Evolutionary conservation across 192 early-diverging fungal genomes (phyloP), one percentile per base, ranked within the genome.

Genomic region (Podila verticillata): DNA sequence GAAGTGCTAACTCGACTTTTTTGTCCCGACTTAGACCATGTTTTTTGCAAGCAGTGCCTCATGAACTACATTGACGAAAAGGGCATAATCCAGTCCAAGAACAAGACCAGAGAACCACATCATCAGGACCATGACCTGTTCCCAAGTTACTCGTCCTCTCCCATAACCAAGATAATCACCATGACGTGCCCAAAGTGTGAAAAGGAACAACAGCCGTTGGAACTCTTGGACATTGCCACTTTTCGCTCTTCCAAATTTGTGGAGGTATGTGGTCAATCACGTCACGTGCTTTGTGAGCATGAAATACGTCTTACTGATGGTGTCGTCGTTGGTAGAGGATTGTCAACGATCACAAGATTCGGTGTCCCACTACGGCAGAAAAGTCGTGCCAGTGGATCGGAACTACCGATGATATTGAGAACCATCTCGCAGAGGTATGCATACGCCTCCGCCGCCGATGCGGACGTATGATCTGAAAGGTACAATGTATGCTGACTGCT

Each of bases 1-100:
- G 24, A 7, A n/a, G 12, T 7, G 17, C 51, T 3, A 54, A 54
- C 22, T 54, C 22, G 24, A 3, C 58, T 15, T 60, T 60, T n/a
- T n/a, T n/a, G n/a, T n/a, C 29, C 2, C 26, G 30, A 3, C 17
- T 60, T 32, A 60, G 58, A 60, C 58, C 58, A 60, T 30, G 26
- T 60, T 26, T 60, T 60, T 60, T 60, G 58, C 30, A 60, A 60
- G 13, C 28, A 60, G 28, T 60, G 58, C 26, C 58, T 60, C 15
- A 8, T 3, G 17, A 2, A 10, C 30, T 60, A 60, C 19, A 60
- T 60, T 19, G 26, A 60, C 58, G 3, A 32, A 26, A 60, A 28
- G 7, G 58, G 58, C 17, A 28, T 10, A 30, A 8, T 24, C 7
- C 22, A 34, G 58, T 19, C 22, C 17, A 60, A 60, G 24, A 12